These are phyloP conservation scores for Monilinia aucupariae DNA, from an alignment of 2,329 filamentous ascomycete genomes.

Conservation along the genomic window DNA sequence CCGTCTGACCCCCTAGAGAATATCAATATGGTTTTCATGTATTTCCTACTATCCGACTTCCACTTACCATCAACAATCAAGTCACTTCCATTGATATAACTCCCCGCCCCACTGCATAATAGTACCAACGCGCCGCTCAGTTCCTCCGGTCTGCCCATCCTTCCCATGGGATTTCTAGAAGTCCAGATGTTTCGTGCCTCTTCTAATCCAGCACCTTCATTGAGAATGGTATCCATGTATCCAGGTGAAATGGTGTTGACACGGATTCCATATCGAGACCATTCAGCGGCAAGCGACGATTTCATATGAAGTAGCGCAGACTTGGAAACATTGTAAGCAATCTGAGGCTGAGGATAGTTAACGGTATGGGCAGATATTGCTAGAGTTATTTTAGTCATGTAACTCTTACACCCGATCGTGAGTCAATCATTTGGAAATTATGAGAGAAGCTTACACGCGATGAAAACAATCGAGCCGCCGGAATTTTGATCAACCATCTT, in stretches of 20 bases:
- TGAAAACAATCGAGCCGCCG: conserved; percentile 60
- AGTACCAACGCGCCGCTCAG: conserved; percentile 57
- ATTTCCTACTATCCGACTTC: too few relatives aligned
- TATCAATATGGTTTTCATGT: neutral
- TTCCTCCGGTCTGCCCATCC: conserved; percentile 61
- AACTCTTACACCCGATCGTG: neutral
- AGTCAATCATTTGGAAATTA: too few relatives aligned
- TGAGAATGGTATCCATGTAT: conserved; percentile 61
- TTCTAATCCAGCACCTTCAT: conserved; percentile 56
- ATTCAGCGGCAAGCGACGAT: conserved; percentile 64
- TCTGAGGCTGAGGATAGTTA: conserved; percentile 52
- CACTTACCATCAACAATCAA: conserved; percentile 29
- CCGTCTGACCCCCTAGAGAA: neutral
- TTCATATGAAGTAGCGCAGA: conserved; percentile 59
- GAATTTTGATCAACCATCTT: conserved; percentile 21
- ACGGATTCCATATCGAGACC: conserved; percentile 64
- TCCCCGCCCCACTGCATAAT: conserved; percentile 54
- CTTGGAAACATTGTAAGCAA: conserved; percentile 68
- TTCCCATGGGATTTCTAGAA: conserved; percentile 53
- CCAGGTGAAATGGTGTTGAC: conserved; percentile 67
- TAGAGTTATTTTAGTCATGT: conserved; percentile 38
- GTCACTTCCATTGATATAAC: conserved; percentile 50
- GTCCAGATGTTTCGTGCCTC: conserved; percentile 52
- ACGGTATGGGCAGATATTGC: conserved; percentile 63
- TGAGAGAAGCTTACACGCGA: conserved; percentile 41